Conservation (phyloP, 1,284 basidiomycete genomes). For the Trametes sp. region DNA sequence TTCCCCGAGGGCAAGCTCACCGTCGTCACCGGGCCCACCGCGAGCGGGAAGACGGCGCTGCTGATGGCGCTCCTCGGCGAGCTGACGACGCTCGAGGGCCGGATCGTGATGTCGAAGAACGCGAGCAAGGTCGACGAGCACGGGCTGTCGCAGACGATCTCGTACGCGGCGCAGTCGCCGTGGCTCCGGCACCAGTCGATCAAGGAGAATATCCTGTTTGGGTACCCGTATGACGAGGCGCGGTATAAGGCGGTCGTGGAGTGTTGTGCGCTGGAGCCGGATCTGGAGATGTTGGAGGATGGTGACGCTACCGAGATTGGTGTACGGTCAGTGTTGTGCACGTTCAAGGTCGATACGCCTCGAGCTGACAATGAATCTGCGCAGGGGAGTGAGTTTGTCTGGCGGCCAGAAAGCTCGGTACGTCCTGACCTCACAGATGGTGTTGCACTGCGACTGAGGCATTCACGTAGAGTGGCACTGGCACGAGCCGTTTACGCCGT, state of each 20-base stretch:
- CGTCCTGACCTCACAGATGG: slow-evolving; percentile 17
- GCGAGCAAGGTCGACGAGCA: slow-evolving; percentile 63
- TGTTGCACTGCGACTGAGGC: neutral
- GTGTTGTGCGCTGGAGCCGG: slow-evolving; percentile 75
- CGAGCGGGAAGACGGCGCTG: slow-evolving; percentile 82
- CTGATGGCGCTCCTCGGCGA: slow-evolving; percentile 76
- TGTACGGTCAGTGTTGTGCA: slow-evolving; percentile 40
- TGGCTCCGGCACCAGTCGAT: slow-evolving; percentile 81
- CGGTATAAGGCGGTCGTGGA: slow-evolving; percentile 73
- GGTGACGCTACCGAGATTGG: slow-evolving; percentile 47
- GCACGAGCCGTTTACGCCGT: slow-evolving; percentile 73
- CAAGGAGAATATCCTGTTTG: slow-evolving; percentile 79
- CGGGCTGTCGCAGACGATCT: slow-evolving; percentile 76
- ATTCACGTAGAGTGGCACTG: slow-evolving; percentile 60
- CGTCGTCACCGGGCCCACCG: slow-evolving; percentile 76
- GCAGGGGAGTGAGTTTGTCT: slow-evolving; percentile 62
- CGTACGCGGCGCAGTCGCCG: slow-evolving; percentile 85
- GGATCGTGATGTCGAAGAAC: slow-evolving; percentile 71
- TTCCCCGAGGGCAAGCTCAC: slow-evolving; percentile 77
- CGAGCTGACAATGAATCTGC: too few relatives aligned
- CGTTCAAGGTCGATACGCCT: too few relatives aligned
- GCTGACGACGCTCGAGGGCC: slow-evolving; percentile 60
- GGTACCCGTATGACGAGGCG: slow-evolving; percentile 67
- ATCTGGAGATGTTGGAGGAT: slow-evolving; percentile 59
- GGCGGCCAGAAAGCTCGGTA: slow-evolving; percentile 73